These are phyloP conservation scores for Lentinula raphanica DNA, from an alignment of 768 basidiomycete species.

Conservation along the genomic window DNA sequence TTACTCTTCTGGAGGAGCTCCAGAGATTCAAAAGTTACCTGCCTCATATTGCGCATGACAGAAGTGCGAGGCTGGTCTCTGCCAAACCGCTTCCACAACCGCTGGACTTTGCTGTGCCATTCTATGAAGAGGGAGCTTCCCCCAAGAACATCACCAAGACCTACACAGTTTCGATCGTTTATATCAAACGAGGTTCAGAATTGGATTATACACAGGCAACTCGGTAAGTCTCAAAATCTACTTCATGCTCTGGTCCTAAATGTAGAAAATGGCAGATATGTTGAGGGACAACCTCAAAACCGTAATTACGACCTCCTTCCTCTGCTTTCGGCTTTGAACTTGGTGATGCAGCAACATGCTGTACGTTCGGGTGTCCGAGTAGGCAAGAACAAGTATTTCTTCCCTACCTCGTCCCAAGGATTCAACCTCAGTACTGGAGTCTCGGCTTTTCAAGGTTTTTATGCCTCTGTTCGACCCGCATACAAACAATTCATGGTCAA, in stretches of 20 bases:
- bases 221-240: constrained; percentile 18
- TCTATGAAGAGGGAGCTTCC: constrained; percentile 36
- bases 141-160: constrained; percentile 31
- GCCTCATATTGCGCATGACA: constrained; percentile 49
- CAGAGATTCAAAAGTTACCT: constrained; percentile 29
- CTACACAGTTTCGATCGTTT: constrained; percentile 38
- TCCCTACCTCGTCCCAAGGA: constrained; percentile 27
- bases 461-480: constrained; percentile 42
- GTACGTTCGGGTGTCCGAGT: constrained; percentile 43
- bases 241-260: constrained; percentile 2
- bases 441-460: constrained; percentile 42
- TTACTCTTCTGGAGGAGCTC: constrained; percentile 46
- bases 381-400: constrained; percentile 55
- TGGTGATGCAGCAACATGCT: constrained; percentile 48
- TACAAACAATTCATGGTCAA: constrained; percentile 50
- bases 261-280: constrained; percentile 34
- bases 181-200: constrained; percentile 35
- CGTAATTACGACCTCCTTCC: constrained; percentile 45
- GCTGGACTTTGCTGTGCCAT: constrained; percentile 33
- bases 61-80: constrained; percentile 41
- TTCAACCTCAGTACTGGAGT: constrained; percentile 28
- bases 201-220: constrained; percentile 29
- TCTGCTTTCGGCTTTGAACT: constrained; percentile 52
- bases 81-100: constrained; percentile 41
- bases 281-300: constrained; percentile 40